These are phyloP conservation scores for Moringa oleifera DNA, from an alignment of 345 rosid species.

Conservation along the genomic window DNA sequence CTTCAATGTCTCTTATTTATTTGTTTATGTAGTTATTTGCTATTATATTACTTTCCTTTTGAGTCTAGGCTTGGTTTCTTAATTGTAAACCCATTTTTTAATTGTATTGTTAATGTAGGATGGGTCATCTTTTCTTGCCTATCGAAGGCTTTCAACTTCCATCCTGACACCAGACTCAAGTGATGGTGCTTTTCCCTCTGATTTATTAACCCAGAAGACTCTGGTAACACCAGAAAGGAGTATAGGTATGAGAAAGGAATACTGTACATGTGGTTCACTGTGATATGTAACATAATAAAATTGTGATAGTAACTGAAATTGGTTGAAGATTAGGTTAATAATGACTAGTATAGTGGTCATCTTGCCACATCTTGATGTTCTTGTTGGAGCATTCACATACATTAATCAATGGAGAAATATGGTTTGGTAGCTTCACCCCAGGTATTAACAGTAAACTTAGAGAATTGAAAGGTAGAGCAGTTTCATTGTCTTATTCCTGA, in stretches of 20 bases:
- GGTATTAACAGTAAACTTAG: background rate
- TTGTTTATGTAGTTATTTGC: too few species aligned
- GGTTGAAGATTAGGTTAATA: background rate
- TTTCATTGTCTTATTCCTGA: background rate
- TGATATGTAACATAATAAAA: background rate
- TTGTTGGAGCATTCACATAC: background rate
- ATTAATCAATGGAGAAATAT: background rate
- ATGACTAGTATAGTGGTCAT: constrained; percentile 1
- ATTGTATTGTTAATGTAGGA: constrained; percentile 27
- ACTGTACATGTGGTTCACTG: background rate
- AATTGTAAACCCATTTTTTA: constrained; percentile 2
- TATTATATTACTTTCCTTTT: background rate
- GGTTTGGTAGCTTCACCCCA: background rate
- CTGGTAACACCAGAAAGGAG: constrained; percentile 41
- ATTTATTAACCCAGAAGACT: constrained; percentile 47
- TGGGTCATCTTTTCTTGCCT: constrained; percentile 29
- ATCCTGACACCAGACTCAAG: constrained; percentile 55
- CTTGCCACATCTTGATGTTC: constrained; percentile 1
- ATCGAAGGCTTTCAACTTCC: constrained; percentile 45
- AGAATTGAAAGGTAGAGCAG: too few species aligned
- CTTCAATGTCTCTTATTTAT: too few species aligned
- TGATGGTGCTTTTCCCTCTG: constrained; percentile 50
- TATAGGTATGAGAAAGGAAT: constrained; percentile 39
- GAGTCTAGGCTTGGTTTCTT: background rate
- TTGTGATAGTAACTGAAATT: constrained; percentile 5